These are phyloP conservation scores for Trichophyton benhamiae DNA, from an alignment of 2,329 filamentous ascomycete genomes.

Conservation along the genomic window DNA sequence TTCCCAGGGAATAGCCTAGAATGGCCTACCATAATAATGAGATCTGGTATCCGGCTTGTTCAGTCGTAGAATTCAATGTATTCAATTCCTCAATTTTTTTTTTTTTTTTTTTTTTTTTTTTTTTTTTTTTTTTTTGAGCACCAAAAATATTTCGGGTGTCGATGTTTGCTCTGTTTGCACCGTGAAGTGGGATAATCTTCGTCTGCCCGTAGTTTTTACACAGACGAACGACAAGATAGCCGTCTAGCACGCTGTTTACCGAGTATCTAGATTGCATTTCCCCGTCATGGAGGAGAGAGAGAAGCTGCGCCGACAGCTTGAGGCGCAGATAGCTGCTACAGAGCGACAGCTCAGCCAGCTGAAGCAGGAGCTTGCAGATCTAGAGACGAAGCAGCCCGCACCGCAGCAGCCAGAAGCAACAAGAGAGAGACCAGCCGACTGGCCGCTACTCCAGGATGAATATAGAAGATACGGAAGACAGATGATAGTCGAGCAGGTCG, in stretches of 20 bases:
- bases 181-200: background rate
- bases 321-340: conserved; percentile 25
- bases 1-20: background rate
- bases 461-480: conserved; percentile 83
- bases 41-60: background rate
- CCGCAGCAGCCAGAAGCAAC: background rate
- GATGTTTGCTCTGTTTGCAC: conserved; percentile 4
- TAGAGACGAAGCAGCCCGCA: conserved; percentile 1
- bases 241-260: no score
- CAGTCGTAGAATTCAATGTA: no score
- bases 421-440: conserved; percentile 31
- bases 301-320: conserved; percentile 8
- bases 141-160: background rate
- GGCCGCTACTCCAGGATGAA: conserved; percentile 60
- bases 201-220: background rate
- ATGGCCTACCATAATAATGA: conserved; percentile 8
- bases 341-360: conserved; percentile 26
- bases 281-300: background rate
- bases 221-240: background rate
- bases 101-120: no score
- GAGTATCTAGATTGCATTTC: background rate
- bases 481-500: conserved; percentile 74
- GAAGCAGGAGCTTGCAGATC: conserved; percentile 23
- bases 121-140: background rate
- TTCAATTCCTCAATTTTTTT: no score